phyloP scores from a whole-genome alignment of 2,329 filamentous ascomycete species.

The Amesomyces nigricolor region DNA sequence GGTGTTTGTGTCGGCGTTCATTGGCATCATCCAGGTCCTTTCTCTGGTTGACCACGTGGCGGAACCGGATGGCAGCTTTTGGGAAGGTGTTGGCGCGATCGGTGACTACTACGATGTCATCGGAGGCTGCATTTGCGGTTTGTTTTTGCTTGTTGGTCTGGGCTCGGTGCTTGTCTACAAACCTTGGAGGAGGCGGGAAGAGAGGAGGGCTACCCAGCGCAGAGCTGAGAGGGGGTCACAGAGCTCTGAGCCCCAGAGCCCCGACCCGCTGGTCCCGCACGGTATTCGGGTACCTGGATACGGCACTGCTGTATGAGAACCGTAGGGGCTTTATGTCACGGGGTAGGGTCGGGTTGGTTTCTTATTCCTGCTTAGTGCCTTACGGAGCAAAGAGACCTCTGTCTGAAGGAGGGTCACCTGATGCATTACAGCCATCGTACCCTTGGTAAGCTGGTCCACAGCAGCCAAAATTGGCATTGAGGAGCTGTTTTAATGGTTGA shows the following conservation, averaged over 20 bases:
- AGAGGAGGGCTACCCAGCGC: slow-evolving; percentile 21
- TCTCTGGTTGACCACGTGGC: slow-evolving; percentile 73
- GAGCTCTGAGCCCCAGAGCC: neutral
- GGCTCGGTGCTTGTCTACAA: slow-evolving; percentile 70
- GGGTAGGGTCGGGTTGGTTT: too few species aligned
- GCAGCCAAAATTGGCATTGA: too few species aligned
- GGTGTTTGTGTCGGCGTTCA: slow-evolving; percentile 75
- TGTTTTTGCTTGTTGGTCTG: slow-evolving; percentile 72
- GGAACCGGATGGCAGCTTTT: slow-evolving; percentile 70
- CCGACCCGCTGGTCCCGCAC: slow-evolving; percentile 3
- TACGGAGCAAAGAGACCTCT: too few species aligned
- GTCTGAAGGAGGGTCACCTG: too few species aligned
- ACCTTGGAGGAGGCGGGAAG: slow-evolving; percentile 62
- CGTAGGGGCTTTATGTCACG: neutral
- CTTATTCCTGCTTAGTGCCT: too few species aligned
- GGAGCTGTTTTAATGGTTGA: too few species aligned
- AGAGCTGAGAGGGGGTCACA: neutral
- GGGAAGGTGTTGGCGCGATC: slow-evolving; percentile 75
- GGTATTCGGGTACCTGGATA: neutral
- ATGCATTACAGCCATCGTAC: too few species aligned
- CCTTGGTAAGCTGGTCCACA: too few species aligned
- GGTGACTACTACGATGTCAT: slow-evolving; percentile 82
- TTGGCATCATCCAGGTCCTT: slow-evolving; percentile 79
- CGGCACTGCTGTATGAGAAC: neutral
- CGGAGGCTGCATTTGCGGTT: slow-evolving; percentile 77